A percentile compares a stretch with the other conserved stretches of the same genome.
phyloP scores from a whole-genome alignment of 192 early-diverging fungal species.

The Backusella circina region DNA sequence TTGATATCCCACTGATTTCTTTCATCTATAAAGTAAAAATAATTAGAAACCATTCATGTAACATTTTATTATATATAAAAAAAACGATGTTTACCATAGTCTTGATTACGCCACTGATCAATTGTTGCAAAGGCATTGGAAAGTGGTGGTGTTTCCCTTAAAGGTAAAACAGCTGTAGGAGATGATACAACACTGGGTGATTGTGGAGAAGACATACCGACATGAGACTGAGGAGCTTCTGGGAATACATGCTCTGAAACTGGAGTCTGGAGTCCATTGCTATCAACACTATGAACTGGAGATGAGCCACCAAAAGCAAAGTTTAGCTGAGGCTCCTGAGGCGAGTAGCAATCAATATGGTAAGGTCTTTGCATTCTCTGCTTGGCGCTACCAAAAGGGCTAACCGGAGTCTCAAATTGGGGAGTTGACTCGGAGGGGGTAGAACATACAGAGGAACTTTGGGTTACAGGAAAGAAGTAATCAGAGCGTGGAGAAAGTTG shows the following conservation, averaged over 20 bases:
- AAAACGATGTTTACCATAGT: not conserved
- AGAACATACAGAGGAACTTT: not conserved
- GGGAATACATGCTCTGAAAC: not conserved
- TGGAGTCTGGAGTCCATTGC: not conserved
- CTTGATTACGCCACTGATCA: not conserved
- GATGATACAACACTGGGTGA: not conserved
- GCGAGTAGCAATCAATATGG: not conserved
- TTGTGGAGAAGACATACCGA: not conserved
- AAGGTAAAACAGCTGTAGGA: not conserved
- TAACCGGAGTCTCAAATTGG: not conserved
- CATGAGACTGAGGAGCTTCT: not conserved
- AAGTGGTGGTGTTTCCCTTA: not conserved
- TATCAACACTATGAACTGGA: not conserved
- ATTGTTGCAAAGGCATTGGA: not conserved
- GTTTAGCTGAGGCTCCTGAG: not conserved
- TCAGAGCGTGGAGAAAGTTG: not conserved
- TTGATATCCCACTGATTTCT: not conserved
- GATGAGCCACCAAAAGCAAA: not conserved
- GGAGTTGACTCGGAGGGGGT: not conserved
- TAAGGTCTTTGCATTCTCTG: not conserved
- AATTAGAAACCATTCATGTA: not conserved
- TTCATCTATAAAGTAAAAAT: not conserved
- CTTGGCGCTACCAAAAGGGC: not conserved
- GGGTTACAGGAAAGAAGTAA: not conserved
- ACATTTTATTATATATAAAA: not conserved